Evolutionary conservation across 306 rosid species (phyloP).

Genomic region (Hylodesmum podocarpum): DNA sequence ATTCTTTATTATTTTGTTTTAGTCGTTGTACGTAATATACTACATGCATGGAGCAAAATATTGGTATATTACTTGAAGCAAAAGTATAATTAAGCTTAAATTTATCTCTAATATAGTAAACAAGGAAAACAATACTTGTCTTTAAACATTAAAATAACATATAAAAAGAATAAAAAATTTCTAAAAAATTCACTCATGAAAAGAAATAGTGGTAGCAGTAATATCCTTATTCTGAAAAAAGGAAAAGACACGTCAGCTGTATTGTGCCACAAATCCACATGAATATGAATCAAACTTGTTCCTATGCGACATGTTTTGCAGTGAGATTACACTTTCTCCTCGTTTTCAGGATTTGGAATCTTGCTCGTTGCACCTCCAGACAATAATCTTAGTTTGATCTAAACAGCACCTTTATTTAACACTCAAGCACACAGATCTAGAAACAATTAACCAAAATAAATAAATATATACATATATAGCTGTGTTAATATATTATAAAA

Average conservation of each 20-base stretch:
- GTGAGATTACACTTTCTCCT: not conserved
- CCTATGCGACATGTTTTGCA: slow-evolving; percentile 7
- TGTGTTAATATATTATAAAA: not conserved
- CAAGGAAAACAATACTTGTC: not conserved
- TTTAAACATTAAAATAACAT: too few relatives aligned
- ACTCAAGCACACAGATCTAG: not conserved
- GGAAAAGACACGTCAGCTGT: not conserved
- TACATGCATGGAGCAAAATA: too few relatives aligned
- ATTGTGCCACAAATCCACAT: not conserved
- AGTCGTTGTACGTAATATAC: too few relatives aligned
- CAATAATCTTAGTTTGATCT: not conserved
- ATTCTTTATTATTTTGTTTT: too few relatives aligned
- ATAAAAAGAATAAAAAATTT: too few relatives aligned
- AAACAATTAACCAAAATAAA: not conserved
- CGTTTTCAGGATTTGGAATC: not conserved
- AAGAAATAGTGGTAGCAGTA: not conserved
- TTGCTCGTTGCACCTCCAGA: not conserved
- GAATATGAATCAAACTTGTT: slow-evolving; percentile 4
- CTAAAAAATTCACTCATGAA: too few relatives aligned
- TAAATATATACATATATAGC: too few relatives aligned
- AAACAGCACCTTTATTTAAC: not conserved
- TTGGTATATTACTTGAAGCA: too few relatives aligned
- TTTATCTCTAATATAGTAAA: not conserved
- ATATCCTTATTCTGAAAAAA: too few relatives aligned
- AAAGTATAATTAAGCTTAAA: too few relatives aligned